Conservation (phyloP, 495 filamentous ascomycete species). For the Penicillium taxi region DNA sequence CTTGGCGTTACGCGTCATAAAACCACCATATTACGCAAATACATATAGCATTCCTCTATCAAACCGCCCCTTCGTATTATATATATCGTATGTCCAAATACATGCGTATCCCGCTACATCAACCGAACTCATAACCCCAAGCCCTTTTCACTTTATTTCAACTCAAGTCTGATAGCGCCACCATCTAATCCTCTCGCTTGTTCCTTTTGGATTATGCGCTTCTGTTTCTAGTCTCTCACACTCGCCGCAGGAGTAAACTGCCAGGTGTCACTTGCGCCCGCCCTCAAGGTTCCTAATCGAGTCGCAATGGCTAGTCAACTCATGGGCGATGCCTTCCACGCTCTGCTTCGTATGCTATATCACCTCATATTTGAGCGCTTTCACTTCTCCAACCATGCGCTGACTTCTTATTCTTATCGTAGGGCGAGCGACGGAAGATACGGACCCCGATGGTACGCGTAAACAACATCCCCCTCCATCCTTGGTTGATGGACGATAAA, state of each 20-base stretch:
- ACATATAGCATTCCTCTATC: too few species aligned
- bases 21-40: too few species aligned
- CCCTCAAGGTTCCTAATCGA: constrained; percentile 18
- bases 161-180: constrained; percentile 4
- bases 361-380: neutral
- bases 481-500: constrained; percentile 2
- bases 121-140: constrained; percentile 14
- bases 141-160: constrained; percentile 2
- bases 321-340: constrained; percentile 31
- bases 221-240: constrained; percentile 18
- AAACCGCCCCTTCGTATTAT: too few species aligned
- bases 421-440: constrained; percentile 35
- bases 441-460: constrained; percentile 46
- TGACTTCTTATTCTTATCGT: constrained; percentile 13
- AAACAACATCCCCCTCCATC: constrained; percentile 5
- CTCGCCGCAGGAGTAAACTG: constrained; percentile 27
- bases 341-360: constrained; percentile 35
- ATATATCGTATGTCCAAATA: too few species aligned
- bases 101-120: too few species aligned
- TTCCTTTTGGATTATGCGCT: constrained; percentile 29
- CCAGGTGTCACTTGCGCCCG: constrained; percentile 24
- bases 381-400: constrained; percentile 1
- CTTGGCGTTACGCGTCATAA: too few species aligned
- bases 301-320: constrained; percentile 34
- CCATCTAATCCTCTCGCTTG: constrained; percentile 5